These are phyloP conservation scores for Claviceps paspali DNA, from an alignment of 2,329 filamentous ascomycete species.

Conservation along the genomic window DNA sequence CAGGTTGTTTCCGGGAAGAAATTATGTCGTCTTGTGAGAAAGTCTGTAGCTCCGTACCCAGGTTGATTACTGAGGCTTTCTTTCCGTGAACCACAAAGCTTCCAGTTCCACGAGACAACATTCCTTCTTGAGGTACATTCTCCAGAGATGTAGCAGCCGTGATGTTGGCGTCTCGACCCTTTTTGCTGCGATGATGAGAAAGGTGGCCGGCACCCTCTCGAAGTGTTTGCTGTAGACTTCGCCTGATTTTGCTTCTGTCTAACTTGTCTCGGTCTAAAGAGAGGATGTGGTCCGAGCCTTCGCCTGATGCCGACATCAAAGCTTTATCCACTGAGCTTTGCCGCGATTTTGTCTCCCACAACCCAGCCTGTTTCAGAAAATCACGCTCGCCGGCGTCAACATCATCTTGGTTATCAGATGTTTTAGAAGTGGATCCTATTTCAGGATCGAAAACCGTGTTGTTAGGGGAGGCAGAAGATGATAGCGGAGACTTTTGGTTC, in stretches of 20 bases:
- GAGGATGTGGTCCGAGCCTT: constrained; percentile 16
- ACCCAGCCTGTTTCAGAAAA: constrained; percentile 50
- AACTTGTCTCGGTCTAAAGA: constrained; percentile 31
- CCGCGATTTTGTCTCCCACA: constrained; percentile 31
- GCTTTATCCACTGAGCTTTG: constrained; percentile 18
- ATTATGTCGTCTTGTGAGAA: constrained; percentile 60
- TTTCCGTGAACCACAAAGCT: constrained; percentile 96
- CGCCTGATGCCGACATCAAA: constrained; percentile 21
- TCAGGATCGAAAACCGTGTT: constrained; percentile 10
- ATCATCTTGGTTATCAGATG: constrained; percentile 22
- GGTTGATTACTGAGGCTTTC: constrained; percentile 94
- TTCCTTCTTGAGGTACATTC: constrained; percentile 40
- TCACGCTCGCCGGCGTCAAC: constrained; percentile 54
- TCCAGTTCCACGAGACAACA: constrained; percentile 62
- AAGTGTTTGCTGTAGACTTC: constrained; percentile 79
- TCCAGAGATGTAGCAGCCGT: constrained; percentile 15
- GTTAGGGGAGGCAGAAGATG: constrained; percentile 10
- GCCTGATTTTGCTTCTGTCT: constrained; percentile 56
- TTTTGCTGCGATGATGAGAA: constrained; percentile 56
- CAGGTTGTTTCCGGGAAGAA: constrained; percentile 41
- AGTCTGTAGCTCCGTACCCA: constrained; percentile 77
- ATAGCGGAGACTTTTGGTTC: constrained; percentile 10
- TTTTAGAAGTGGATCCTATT: constrained; percentile 7
- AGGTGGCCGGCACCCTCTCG: constrained; percentile 60
- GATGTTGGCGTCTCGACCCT: constrained; percentile 45